These are phyloP conservation scores for Hygrophila difformis DNA, from an alignment of 257 asterid species.

Conservation along the genomic window DNA sequence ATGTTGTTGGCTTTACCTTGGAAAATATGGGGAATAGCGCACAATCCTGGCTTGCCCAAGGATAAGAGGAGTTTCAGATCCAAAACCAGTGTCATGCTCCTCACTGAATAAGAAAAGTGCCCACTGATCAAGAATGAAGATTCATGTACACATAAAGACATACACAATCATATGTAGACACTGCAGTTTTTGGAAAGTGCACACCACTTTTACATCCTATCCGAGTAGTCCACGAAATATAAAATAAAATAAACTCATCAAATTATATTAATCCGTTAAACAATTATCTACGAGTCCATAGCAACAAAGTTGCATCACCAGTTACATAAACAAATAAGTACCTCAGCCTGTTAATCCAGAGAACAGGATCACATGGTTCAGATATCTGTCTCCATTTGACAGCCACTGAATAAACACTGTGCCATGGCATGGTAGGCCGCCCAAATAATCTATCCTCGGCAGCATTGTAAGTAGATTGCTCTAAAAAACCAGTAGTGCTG, in stretches of 20 bases:
- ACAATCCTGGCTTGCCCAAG: constrained; percentile 83
- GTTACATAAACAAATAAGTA: constrained; percentile 18
- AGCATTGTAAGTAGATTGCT: constrained; percentile 40
- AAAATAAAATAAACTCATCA: neutral
- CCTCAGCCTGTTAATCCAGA: constrained; percentile 95
- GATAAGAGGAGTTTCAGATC: constrained; percentile 82
- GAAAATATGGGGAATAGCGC: constrained; percentile 70
- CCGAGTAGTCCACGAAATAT: no score
- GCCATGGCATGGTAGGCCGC: constrained; percentile 82
- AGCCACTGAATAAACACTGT: constrained; percentile 68
- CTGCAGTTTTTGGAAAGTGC: no score
- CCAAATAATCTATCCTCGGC: constrained; percentile 61
- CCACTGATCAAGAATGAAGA: constrained; percentile 19
- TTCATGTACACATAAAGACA: neutral
- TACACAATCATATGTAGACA: neutral
- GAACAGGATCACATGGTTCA: constrained; percentile 95
- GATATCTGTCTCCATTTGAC: constrained; percentile 99
- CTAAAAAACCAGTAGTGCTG: constrained; percentile 75
- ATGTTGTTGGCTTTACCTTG: constrained; percentile 50
- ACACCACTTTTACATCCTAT: no score
- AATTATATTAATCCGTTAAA: constrained; percentile 10
- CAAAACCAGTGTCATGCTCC: constrained; percentile 85
- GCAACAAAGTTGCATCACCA: neutral
- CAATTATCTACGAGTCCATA: neutral
- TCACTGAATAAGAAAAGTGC: constrained; percentile 41